Percentiles rank a stretch among this genome's conserved stretches.
Evolutionary conservation across 768 basidiomycete genomes (phyloP).

Genomic region (Collybia sp.): DNA sequence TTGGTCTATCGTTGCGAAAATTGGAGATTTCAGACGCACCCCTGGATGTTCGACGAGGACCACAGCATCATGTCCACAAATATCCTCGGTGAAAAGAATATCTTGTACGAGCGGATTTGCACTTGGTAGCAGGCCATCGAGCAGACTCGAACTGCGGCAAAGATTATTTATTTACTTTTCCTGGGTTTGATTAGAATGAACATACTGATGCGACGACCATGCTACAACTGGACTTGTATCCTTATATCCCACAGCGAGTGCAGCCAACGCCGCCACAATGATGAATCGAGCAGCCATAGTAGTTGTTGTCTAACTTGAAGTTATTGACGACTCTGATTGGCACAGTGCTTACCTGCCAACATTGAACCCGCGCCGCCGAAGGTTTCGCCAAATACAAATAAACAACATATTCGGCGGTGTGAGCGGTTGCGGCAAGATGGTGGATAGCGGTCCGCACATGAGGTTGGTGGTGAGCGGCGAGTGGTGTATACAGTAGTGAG

Average conservation of each 20-base stretch:
- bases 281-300: constrained; percentile 40
- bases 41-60: constrained; percentile 70
- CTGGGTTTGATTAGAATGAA: neutral
- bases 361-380: no score
- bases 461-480: no score
- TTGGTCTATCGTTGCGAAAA: neutral
- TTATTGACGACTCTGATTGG: no score
- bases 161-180: neutral
- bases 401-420: no score
- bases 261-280: constrained; percentile 40
- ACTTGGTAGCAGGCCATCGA: constrained; percentile 35
- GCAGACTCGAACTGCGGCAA: constrained; percentile 38
- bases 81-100: constrained; percentile 36
- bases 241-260: constrained; percentile 50
- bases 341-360: no score
- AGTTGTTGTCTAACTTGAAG: no score
- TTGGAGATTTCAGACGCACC: constrained; percentile 34
- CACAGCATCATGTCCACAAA: constrained; percentile 65
- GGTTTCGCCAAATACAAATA: no score
- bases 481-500: no score
- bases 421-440: no score
- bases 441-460: no score
- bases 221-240: constrained; percentile 61
- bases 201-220: constrained; percentile 69
- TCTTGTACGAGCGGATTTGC: constrained; percentile 34